Base-by-base conservation (phyloP, 2,329 filamentous ascomycete species). In the Periglandula ipomoeae region DNA sequence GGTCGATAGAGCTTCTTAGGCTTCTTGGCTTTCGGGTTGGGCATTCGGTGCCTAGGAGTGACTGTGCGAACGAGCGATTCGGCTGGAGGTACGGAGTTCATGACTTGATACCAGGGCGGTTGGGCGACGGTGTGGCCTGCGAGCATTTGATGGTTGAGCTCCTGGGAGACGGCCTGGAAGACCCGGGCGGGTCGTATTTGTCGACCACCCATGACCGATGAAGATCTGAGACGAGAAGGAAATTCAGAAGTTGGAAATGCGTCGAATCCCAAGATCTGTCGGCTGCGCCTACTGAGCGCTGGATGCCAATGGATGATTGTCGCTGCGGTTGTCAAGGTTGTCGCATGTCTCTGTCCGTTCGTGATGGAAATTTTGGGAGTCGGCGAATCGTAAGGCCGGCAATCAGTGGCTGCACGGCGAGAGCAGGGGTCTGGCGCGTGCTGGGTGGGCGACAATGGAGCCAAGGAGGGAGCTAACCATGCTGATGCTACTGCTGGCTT, bases 1-100 rank as follows among this genome's bases (percentile, higher is more conserved):
- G 93, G 93, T 58, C 83, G 81, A 73, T 90, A 97, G 58, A 95
- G 71, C 57, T 82, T 81, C 67, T 81, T 89, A 26, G 85, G 75
- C 63, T 75, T 73, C 46, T 70, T 68, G 26, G 58, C 50, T 59
- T 75, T 79, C n/a, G 64, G 62, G 51, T 68, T 62, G 4, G 57
- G 55, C 23, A 58, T 47, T 43, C 62, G 63, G 58, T 78, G 76
- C 48, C 73, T 69, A 15, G 69, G 62, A 2, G 78, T 70, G 48
- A 76, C 64, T 5, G 73, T 72, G 48, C 81, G 74, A 23, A 75
- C 75, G 51, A 81, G 62, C 37, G 75, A 73, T 63, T 84, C 79
- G 56, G 76, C 64, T 4, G 81, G 81, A 32, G 80, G 79, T 34
- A 79, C 73, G 11, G 65, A 61, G 56, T 72, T 67, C 55, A 81